Evolutionary conservation across 495 filamentous ascomycete species (phyloP).

Genomic region (Hypoxylon subgilvum): DNA sequence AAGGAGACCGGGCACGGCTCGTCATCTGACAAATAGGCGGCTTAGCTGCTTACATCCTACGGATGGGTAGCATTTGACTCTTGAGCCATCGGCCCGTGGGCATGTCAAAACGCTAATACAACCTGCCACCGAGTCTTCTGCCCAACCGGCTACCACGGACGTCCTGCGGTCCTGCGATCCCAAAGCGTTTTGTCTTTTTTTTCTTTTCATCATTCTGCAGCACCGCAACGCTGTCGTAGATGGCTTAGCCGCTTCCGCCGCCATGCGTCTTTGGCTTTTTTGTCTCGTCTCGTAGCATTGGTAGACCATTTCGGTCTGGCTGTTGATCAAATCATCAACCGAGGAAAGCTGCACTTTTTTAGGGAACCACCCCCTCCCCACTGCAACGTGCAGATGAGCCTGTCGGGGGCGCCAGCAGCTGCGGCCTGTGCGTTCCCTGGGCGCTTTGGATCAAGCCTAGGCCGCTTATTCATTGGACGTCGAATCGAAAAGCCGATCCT

Average conservation of each 20-base stretch:
- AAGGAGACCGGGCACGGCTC: constrained; percentile 3
- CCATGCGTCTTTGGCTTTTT: constrained; percentile 7
- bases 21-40: constrained; percentile 8
- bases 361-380: constrained; percentile 20
- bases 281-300: constrained; percentile 18
- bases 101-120: constrained; percentile 31
- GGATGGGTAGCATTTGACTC: constrained; percentile 30
- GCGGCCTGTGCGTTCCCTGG: constrained; percentile 39
- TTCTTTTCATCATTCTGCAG: constrained; percentile 28
- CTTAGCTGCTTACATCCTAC: constrained; percentile 9
- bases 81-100: constrained; percentile 31
- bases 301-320: background rate
- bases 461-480: constrained; percentile 31
- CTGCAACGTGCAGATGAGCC: constrained; percentile 33
- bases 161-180: constrained; percentile 11
- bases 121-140: constrained; percentile 23
- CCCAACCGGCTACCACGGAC: constrained; percentile 7
- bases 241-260: constrained; percentile 20
- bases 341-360: constrained; percentile 11
- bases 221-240: constrained; percentile 14
- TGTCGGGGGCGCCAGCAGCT: constrained; percentile 33
- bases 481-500: constrained; percentile 31
- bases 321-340: constrained; percentile 18
- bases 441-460: constrained; percentile 31
- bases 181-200: constrained; percentile 5